Percentiles rank a stretch among this genome's conserved stretches.
Conservation (phyloP, 2,329 filamentous ascomycete genomes). For the Diaporthe vaccinii region DNA sequence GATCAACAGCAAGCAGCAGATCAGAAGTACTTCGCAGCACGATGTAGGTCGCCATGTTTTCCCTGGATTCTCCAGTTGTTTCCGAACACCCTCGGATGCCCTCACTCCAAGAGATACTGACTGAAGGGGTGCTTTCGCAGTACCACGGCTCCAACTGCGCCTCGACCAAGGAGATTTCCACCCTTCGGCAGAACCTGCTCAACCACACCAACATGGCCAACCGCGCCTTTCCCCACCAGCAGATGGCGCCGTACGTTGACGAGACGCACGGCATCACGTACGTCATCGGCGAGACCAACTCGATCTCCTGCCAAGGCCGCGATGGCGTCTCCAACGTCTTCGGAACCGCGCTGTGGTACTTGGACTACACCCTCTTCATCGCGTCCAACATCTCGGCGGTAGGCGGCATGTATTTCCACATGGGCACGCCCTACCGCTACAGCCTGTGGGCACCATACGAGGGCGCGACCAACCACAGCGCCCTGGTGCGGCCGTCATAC, state of each 20-base stretch:
- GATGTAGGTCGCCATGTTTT: not conserved
- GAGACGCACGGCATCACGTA: conserved; percentile 38
- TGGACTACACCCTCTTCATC: conserved; percentile 32
- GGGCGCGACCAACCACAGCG: conserved; percentile 34
- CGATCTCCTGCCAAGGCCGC: conserved; percentile 28
- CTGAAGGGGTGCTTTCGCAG: not conserved
- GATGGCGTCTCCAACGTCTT: conserved; percentile 33
- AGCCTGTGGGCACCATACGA: conserved; percentile 45
- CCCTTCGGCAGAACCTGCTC: conserved; percentile 37
- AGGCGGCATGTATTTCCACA: conserved; percentile 33
- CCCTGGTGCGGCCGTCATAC: conserved; percentile 42
- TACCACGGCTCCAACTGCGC: conserved; percentile 26
- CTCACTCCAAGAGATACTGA: not conserved
- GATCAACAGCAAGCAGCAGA: conserved; percentile 26
- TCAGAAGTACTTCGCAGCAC: conserved; percentile 18
- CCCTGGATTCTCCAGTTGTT: fast-evolving
- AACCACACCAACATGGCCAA: conserved; percentile 42
- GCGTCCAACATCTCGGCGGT: conserved; percentile 31
- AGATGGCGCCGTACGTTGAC: conserved; percentile 39
- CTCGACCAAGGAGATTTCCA: conserved; percentile 29
- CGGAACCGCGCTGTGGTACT: conserved; percentile 28
- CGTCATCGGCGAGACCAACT: conserved; percentile 34
- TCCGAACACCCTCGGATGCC: not conserved
- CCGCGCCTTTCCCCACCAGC: conserved; percentile 42
- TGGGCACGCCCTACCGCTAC: conserved; percentile 46